Evolutionary conservation across 441 rosid genomes (phyloP), one percentile per base, ranked within the genome.

Genomic region (Erodium trifolium): DNA sequence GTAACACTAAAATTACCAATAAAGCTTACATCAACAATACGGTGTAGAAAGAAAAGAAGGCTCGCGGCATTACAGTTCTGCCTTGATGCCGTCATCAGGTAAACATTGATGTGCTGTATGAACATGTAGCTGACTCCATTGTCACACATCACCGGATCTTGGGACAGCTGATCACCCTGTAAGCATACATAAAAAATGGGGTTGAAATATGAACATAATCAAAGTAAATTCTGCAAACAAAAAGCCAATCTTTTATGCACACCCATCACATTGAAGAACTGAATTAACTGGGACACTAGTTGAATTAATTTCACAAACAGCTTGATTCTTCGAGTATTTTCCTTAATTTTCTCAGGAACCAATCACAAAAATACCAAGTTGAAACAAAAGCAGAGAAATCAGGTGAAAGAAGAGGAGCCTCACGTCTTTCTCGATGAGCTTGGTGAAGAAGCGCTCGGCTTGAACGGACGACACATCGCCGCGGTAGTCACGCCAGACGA

Each of bases 51-150:
- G 71, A 78, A 82, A 72, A 94, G 85, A 76, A 90, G 89, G 77
- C 96, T 89, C 64, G 98, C 93, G 14, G 98, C 99, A 82, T 94
- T 92, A 81, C 97, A 92, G 71, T 92, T 94, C 85, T 94, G 99
- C 76, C 98, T 78, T 0, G 98, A 78, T 0, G 99, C 99, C 2
- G 79, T 80, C 99, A 94, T 88, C 66, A 94, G 82, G 77, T 94
- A 94, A 66, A 94, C 79, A 70, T 92, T 94, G 81, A 82, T 90
- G 80, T 94, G 99, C 71, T 87, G 97, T 71, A 94, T 82, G 76
- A 87, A 94, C 96, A 94, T 80, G 79, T 94, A 94, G 2, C 91
- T 84, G 45, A 94, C 97, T 75, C 99, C 17, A 23, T 23, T 23
- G 27, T 23, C 27, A 23, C 27, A 23, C 27, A 23, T 2, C 27